Conservation (phyloP, 2,329 filamentous ascomycete genomes). For the Tolypocladium cylindrosporum region DNA sequence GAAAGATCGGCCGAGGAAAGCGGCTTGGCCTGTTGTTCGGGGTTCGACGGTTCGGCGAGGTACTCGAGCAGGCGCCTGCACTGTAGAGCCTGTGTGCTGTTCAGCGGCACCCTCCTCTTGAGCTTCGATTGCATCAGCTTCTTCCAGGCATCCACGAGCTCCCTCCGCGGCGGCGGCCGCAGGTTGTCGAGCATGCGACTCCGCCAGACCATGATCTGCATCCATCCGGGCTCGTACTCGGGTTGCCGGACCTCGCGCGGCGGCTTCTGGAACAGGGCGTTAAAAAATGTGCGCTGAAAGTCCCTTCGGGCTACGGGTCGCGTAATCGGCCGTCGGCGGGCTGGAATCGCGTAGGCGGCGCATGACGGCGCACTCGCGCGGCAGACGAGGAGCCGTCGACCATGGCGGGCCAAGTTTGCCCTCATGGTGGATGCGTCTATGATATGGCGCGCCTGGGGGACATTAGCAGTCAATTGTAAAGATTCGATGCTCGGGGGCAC, state of each 20-base stretch:
- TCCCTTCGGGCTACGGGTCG: conserved; percentile 11
- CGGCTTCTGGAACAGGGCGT: conserved; percentile 48
- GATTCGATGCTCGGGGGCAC: too few species aligned
- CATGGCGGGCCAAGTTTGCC: conserved; percentile 34
- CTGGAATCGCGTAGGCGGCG: conserved; percentile 18
- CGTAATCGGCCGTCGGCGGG: conserved; percentile 16
- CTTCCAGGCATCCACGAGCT: conserved; percentile 55
- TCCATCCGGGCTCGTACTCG: conserved; percentile 60
- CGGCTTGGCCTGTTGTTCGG: conserved; percentile 17
- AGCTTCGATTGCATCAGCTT: conserved; percentile 51
- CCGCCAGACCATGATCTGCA: conserved; percentile 58
- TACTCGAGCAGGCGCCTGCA: conserved; percentile 49
- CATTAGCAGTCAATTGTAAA: background rate
- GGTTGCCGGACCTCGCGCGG: conserved; percentile 50
- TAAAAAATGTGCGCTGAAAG: conserved; percentile 42
- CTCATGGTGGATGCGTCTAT: conserved; percentile 29
- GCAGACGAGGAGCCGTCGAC: conserved; percentile 27
- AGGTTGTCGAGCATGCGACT: conserved; percentile 52
- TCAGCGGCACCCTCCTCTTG: conserved; percentile 37
- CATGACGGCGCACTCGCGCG: conserved; percentile 22
- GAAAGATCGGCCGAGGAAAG: conserved; percentile 31
- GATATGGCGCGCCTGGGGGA: conserved; percentile 6
- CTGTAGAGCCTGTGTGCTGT: conserved; percentile 55
- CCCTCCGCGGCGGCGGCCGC: conserved; percentile 52
- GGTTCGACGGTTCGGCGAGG: conserved; percentile 25